These are phyloP conservation scores for Tylopilus sp. DNA, from an alignment of 768 basidiomycete genomes.

Conservation along the genomic window DNA sequence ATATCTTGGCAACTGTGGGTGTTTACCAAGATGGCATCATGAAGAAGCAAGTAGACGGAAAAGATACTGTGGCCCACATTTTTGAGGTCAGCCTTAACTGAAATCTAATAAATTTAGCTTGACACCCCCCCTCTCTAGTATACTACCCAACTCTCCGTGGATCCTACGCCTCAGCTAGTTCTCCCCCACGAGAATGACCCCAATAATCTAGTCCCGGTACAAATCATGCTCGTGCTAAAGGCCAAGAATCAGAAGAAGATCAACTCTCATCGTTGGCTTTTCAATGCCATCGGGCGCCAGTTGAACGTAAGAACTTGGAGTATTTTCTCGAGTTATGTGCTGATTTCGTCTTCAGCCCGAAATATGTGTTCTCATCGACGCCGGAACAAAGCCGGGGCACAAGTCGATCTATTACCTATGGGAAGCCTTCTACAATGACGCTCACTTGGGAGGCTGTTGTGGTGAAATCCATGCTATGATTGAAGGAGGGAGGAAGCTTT, in stretches of 20 bases:
- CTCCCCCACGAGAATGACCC: constrained; percentile 87
- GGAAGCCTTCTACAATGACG: constrained; percentile 85
- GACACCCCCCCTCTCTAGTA: constrained; percentile 52
- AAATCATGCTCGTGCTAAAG: constrained; percentile 88
- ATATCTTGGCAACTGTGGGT: constrained; percentile 84
- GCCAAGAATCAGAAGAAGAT: constrained; percentile 96
- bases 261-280: constrained; percentile 93
- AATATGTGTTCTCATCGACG: constrained; percentile 88
- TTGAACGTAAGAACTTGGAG: constrained; percentile 48
- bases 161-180: constrained; percentile 84
- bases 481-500: constrained; percentile 83
- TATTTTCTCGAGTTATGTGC: background rate
- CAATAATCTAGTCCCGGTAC: constrained; percentile 90
- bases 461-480: constrained; percentile 98
- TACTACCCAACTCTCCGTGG: constrained; percentile 94
- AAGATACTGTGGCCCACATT: constrained; percentile 89
- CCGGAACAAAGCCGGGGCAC: constrained; percentile 94
- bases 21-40: constrained; percentile 95
- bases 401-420: constrained; percentile 95
- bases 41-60: constrained; percentile 88
- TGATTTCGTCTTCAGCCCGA: constrained; percentile 60
- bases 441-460: constrained; percentile 81
- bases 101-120: background rate
- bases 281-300: constrained; percentile 87
- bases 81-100: constrained; percentile 65